phyloP scores from a whole-genome alignment of 106 monocot species.

The Allium fistulosum region DNA sequence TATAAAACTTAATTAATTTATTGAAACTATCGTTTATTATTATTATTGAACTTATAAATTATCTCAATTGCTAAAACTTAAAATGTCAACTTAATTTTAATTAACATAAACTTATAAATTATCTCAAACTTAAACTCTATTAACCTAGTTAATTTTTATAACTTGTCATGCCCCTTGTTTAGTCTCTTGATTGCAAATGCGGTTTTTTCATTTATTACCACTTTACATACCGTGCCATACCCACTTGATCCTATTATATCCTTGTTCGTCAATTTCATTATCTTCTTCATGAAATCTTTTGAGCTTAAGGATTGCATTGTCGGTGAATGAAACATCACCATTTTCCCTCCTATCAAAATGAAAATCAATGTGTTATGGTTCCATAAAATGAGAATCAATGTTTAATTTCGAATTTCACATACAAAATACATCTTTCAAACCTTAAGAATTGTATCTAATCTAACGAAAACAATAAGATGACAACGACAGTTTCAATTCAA shows the following conservation, averaged over 20 bases:
- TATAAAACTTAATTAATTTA: too few relatives aligned
- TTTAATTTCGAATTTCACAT: not conserved
- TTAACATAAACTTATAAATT: too few relatives aligned
- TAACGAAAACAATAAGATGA: not conserved
- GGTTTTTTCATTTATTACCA: conserved; percentile 36
- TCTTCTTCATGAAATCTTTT: conserved; percentile 50
- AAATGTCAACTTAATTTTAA: too few relatives aligned
- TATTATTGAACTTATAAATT: too few relatives aligned
- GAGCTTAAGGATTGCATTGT: conserved; percentile 39
- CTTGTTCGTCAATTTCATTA: conserved; percentile 72
- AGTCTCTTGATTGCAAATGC: conserved; percentile 81
- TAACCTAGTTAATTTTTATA: too few relatives aligned
- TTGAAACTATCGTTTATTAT: too few relatives aligned
- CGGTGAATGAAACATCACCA: conserved; percentile 62
- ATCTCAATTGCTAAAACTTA: too few relatives aligned
- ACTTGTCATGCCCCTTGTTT: conserved; percentile 44
- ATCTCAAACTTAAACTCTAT: too few relatives aligned
- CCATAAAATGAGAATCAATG: not conserved
- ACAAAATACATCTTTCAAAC: not conserved
- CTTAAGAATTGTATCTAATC: not conserved
- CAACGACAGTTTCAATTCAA: too few relatives aligned
- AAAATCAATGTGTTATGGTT: not conserved
- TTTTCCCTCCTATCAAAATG: conserved; percentile 45
- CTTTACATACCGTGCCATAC: conserved; percentile 64
- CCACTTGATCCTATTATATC: conserved; percentile 85